Percentiles rank a stretch among this genome's conserved stretches.
phyloP scores from a whole-genome alignment of 2,329 filamentous ascomycete species.

The Penicillium sclerotiorum region DNA sequence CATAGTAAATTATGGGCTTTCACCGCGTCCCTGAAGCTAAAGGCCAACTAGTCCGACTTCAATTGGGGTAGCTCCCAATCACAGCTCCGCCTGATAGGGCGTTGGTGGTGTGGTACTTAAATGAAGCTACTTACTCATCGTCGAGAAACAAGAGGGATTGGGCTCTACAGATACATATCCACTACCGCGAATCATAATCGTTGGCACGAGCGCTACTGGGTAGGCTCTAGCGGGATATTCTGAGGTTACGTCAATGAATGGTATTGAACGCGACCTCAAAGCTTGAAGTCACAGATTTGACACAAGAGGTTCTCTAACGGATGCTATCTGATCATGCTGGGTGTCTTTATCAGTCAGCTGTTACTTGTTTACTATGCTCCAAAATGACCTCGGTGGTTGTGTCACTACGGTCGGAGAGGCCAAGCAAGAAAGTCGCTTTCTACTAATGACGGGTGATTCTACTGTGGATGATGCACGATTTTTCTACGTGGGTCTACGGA shows the following conservation, averaged over 20 bases:
- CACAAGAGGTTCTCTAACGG: background rate
- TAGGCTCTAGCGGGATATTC: background rate
- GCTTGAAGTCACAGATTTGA: background rate
- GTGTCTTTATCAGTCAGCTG: background rate
- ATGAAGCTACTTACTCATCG: background rate
- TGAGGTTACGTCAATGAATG: too few relatives aligned
- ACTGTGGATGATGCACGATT: background rate
- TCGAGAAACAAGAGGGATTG: background rate
- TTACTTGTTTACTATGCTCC: background rate
- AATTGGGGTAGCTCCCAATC: background rate
- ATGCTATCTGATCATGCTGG: background rate
- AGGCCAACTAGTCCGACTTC: background rate
- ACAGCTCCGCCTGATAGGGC: background rate
- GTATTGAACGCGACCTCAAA: background rate
- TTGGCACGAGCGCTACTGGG: background rate
- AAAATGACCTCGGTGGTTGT: background rate
- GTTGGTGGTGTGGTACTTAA: background rate
- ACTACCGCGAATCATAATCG: background rate
- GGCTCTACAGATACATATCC: background rate
- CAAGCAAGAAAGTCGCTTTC: background rate
- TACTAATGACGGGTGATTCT: background rate
- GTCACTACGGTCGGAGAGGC: background rate
- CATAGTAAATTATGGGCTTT: background rate
- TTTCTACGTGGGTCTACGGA: background rate
- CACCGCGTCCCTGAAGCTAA: background rate